Evolutionary conservation across 1,284 basidiomycete species (phyloP).

Genomic region (Ustilago sp.): DNA sequence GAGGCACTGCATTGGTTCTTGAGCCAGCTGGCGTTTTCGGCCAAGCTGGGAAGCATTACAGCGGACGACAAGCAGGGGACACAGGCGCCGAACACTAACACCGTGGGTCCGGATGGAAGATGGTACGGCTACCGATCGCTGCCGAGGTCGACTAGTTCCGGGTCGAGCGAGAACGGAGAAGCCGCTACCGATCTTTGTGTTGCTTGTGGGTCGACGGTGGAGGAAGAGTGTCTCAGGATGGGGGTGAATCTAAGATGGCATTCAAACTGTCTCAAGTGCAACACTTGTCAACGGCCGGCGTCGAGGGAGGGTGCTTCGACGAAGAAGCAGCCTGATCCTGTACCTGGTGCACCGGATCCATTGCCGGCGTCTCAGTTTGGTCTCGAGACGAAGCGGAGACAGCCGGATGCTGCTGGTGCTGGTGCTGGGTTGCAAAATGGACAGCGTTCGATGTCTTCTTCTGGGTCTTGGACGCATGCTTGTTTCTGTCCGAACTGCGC

Average conservation of each 20-base stretch:
- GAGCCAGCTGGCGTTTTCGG: conserved; percentile 89
- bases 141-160: conserved; percentile 59
- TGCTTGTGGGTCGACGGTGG: conserved; percentile 87
- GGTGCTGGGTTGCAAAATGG: conserved; percentile 17
- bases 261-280: conserved; percentile 87
- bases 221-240: conserved; percentile 94
- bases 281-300: conserved; percentile 74
- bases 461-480: conserved; percentile 29
- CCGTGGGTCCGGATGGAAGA: conserved; percentile 46
- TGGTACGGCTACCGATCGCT: conserved; percentile 66
- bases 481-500: conserved; percentile 80
- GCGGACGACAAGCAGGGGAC: conserved; percentile 53
- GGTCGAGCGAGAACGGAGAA: conserved; percentile 59
- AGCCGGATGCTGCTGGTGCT: conserved; percentile 18
- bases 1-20: conserved; percentile 90
- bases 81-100: conserved; percentile 50
- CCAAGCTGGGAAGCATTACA: conserved; percentile 68
- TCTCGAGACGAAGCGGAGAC: conserved; percentile 52
- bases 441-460: conserved; percentile 10
- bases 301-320: conserved; percentile 39
- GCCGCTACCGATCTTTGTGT: conserved; percentile 83
- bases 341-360: conserved; percentile 39
- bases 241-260: conserved; percentile 98
- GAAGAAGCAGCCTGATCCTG: conserved; percentile 37
- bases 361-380: conserved; percentile 56